These are phyloP conservation scores for Venturia effusa DNA, from an alignment of 2,329 filamentous ascomycete species.

Conservation along the genomic window DNA sequence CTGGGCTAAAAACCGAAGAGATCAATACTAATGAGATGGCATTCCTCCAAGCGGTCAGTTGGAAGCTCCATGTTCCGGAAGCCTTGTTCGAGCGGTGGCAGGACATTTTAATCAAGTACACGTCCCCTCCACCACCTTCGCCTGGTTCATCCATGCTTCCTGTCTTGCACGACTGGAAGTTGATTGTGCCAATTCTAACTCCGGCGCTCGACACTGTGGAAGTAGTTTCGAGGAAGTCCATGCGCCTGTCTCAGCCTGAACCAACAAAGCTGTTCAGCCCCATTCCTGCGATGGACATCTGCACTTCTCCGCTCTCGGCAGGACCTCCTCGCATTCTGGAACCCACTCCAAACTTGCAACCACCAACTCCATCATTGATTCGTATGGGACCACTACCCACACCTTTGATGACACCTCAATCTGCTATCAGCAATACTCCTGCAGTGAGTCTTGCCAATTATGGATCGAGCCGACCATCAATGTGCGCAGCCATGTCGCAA, in stretches of 20 bases:
- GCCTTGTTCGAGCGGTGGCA: slow-evolving; percentile 86
- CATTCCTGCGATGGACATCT: background rate
- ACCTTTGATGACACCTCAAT: slow-evolving; percentile 50
- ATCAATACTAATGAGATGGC: slow-evolving; percentile 96
- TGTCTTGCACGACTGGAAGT: slow-evolving; percentile 32
- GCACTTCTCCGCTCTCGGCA: slow-evolving; percentile 19
- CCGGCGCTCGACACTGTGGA: slow-evolving; percentile 44
- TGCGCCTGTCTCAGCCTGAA: slow-evolving; percentile 1
- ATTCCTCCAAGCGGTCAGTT: slow-evolving; percentile 81
- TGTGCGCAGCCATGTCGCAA: slow-evolving; percentile 48
- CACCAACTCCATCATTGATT: slow-evolving; percentile 43
- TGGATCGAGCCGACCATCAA: slow-evolving; percentile 42
- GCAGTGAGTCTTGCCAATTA: slow-evolving; percentile 45
- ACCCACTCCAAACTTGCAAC: slow-evolving; percentile 37
- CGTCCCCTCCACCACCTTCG: slow-evolving; percentile 33
- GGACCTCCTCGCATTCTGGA: slow-evolving; percentile 39
- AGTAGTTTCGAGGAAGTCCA: slow-evolving; percentile 22
- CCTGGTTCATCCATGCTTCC: slow-evolving; percentile 27
- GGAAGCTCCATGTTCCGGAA: slow-evolving; percentile 90
- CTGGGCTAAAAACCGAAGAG: slow-evolving; percentile 81
- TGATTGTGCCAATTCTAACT: slow-evolving; percentile 44
- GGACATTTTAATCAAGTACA: slow-evolving; percentile 79
- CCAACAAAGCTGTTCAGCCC: background rate
- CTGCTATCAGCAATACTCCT: slow-evolving; percentile 45
- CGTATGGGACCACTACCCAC: slow-evolving; percentile 48